Evolutionary conservation across 2,329 filamentous ascomycete genomes (phyloP), one percentile per base, ranked within the genome.

Genomic region (Colletotrichum neosansevieriae): DNA sequence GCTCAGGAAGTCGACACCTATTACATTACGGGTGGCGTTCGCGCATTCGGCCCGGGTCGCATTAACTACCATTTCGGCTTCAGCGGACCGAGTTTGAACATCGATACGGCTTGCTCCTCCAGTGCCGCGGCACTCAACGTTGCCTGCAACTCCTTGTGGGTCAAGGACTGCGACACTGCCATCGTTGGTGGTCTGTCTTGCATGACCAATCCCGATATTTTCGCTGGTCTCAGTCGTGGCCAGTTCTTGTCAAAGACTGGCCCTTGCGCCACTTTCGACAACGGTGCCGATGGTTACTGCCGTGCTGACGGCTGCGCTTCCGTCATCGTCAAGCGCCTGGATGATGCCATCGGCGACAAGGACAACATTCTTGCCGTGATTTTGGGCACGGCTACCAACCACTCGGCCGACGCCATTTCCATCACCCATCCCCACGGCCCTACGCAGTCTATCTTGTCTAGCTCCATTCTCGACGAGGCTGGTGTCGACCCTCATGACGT

Each of bases 61-160:
- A 93, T 94, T 76, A 93, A 93, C 79, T 94, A 93, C 79, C 91
- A 91, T 78, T 92, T 93, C 78, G 91, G 92, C 71, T 94, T 93
- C 79, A 89, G 86, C 42, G 92, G 92, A 0, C 91, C 91, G 0
- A 92, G 89, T 45, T 89, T 89, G 75, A 92, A 87, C 71, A 85
- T 93, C 62, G 92, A 94, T 74, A 94, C 92, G 38, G 92, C 91
- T 42, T 94, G 92, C 76, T 94, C 92, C 0, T 93, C 91, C 3
- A 91, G 89, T 70, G 85, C 92, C 24, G 91, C 91, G 21, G 91
- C 91, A 0, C 89, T 94, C 67, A 89, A 92, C 73, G 82, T 92
- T 21, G 82, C 82, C 0, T 94, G 92, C 79, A 90, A 90, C 7
- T 89, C 92, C 0, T 83, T 94, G 10, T 91, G 91, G 87, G 86